Conservation (phyloP, 805 yeast genomes). For the Teunomyces pallodes region DNA sequence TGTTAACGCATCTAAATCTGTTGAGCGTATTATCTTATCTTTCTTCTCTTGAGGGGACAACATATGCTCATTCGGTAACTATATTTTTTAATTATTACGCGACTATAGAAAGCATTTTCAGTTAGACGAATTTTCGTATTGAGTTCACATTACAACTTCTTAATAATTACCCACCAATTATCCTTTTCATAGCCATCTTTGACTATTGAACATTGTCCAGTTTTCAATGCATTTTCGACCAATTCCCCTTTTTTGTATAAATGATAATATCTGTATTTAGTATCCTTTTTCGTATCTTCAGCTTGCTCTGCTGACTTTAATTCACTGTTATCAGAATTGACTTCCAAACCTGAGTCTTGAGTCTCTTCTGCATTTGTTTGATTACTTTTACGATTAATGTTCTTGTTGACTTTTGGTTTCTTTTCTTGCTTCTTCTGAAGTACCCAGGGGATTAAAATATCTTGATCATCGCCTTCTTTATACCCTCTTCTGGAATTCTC, state of each 20-base stretch:
- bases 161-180: conserved; percentile 75
- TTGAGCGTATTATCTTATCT: conserved; percentile 49
- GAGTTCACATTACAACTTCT: conserved; percentile 11
- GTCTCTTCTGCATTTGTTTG: not conserved
- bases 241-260: conserved; percentile 83
- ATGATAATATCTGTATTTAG: conserved; percentile 85
- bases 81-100: not conserved
- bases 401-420: conserved; percentile 20
- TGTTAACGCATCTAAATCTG: conserved; percentile 72
- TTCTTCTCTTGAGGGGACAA: conserved; percentile 32
- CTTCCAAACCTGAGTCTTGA: not conserved
- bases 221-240: conserved; percentile 60
- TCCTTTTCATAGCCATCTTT: conserved; percentile 86
- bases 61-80: conserved; percentile 15
- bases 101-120: not conserved
- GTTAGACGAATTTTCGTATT: not conserved
- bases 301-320: not conserved
- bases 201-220: conserved; percentile 65
- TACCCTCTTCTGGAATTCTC: conserved; percentile 85
- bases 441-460: conserved; percentile 96
- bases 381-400: not conserved
- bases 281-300: conserved; percentile 25
- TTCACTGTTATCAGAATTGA: not conserved
- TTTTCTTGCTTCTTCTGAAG: conserved; percentile 49
- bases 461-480: conserved; percentile 88